Conservation (phyloP, 257 asterid genomes). For the Solanum rostratum region DNA sequence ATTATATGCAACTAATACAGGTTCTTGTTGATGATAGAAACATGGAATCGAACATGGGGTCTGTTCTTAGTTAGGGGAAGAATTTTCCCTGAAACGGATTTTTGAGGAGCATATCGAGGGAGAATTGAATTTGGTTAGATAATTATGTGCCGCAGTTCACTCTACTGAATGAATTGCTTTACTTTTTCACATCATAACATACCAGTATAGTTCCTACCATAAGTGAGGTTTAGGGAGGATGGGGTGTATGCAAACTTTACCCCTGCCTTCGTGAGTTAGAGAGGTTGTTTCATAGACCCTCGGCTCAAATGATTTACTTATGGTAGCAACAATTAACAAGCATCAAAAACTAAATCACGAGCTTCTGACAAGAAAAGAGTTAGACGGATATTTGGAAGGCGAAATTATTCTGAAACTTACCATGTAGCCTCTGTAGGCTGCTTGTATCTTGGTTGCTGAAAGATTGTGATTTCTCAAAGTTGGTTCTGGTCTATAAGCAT, state of each 20-base stretch:
- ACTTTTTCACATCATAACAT: background rate
- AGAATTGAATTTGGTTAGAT: background rate
- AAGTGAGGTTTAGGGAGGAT: background rate
- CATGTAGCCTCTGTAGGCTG: slow-evolving; percentile 79
- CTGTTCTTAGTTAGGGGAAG: no score
- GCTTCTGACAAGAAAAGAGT: background rate
- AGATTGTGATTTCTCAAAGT: slow-evolving; percentile 39
- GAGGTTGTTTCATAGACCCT: background rate
- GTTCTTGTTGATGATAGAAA: background rate
- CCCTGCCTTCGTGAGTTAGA: background rate
- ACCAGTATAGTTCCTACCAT: background rate
- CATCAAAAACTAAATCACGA: background rate
- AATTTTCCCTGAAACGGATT: no score
- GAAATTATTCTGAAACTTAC: slow-evolving; percentile 26
- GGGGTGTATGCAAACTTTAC: accelerated
- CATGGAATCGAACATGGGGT: background rate
- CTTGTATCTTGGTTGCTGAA: slow-evolving; percentile 71
- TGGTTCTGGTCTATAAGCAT: slow-evolving; percentile 57
- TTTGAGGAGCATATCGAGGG: background rate
- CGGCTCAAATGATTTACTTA: background rate
- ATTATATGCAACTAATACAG: background rate
- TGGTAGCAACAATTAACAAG: background rate
- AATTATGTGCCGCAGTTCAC: background rate
- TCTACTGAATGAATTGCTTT: background rate
- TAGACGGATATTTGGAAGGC: background rate